Base-by-base conservation (phyloP, 2,329 filamentous ascomycete species). In the Helotiales sp. region DNA sequence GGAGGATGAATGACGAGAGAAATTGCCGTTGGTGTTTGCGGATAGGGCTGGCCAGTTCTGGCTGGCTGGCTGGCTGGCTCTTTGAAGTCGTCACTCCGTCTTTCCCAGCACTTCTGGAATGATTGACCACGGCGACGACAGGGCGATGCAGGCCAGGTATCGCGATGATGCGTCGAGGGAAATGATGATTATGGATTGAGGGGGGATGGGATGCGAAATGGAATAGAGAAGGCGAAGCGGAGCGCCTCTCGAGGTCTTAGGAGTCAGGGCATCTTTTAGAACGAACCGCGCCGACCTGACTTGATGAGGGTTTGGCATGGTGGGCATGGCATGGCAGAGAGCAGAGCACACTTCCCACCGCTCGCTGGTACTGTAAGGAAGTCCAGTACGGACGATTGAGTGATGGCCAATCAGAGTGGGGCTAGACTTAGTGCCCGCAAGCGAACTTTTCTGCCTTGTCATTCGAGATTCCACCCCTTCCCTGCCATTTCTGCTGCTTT, bases 1-100 rank as follows among this genome's bases (percentile, higher is more conserved):
- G 37, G 34, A 40, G 60, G 59, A 61, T 60, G 57, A 37, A 60
- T 57, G 57, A 60, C 26, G 57, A 60, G 40, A 47, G 57, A 45
- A 60, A 61, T 30, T 61, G 43, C 30, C 59, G 59, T 50, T 26
- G 45, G 43, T 50, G 43, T 57, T 57, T 57, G 54, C 13, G 54
- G 54, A 40, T 13, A 57, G 54, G 30, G 30, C 20, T 34, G 54
- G 54, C 40, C 40, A 45, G 40, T n/a, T n/a, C 52, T 34, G 52
- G 52, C 30, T 57, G 26, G 49, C 49, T 50, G 47, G 45, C 20
- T 47, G 20, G 50, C 50, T 55, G 50, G 50, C 28, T 57, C 54
- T 57, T 57, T 57, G 30, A 57, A 57, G 54, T 57, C 26, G 49
- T 52, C 30, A 17, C 2, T 57, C 54, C 10, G 30, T 22, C 22